phyloP scores from a whole-genome alignment of 805 yeast species.

The Nematodospora valgi region DNA sequence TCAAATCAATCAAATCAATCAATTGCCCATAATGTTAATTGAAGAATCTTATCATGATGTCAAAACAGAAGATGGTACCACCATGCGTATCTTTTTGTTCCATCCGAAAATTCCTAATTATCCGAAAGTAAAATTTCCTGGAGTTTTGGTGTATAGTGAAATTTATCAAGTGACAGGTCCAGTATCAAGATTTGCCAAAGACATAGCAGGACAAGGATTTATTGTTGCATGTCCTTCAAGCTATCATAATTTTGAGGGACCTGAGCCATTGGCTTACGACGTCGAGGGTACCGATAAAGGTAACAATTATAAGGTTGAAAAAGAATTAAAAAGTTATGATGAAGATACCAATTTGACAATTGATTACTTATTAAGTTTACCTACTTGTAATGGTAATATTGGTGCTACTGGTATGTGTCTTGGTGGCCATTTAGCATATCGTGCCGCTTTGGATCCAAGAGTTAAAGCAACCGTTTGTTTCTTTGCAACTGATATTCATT shows the following conservation, averaged over 20 bases:
- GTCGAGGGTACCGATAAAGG: constrained; percentile 74
- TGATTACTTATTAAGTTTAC: constrained; percentile 55
- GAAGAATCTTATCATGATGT: constrained; percentile 65
- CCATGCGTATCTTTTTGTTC: constrained; percentile 61
- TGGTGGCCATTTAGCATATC: constrained; percentile 78
- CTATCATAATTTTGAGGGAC: constrained; percentile 68
- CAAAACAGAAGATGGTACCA: constrained; percentile 60
- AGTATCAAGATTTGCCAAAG: constrained; percentile 71
- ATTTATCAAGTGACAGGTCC: constrained; percentile 84
- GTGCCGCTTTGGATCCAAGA: constrained; percentile 62
- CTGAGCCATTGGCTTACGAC: constrained; percentile 67
- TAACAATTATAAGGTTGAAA: constrained; percentile 60
- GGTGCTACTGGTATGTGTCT: constrained; percentile 89
- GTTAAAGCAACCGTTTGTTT: constrained; percentile 69
- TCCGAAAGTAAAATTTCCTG: constrained; percentile 80
- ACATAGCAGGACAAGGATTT: constrained; percentile 76
- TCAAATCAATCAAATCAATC: no score
- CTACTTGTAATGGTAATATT: constrained; percentile 66
- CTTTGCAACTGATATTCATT: constrained; percentile 79
- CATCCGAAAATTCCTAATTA: constrained; percentile 69
- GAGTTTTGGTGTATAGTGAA: constrained; percentile 74
- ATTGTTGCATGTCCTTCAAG: constrained; percentile 78
- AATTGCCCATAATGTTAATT: constrained; percentile 75
- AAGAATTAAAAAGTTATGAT: constrained; percentile 69
- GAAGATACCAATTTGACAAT: constrained; percentile 66